Evolutionary conservation across 2,329 filamentous ascomycete species (phyloP), one percentile per base, ranked within the genome.

Genomic region (Rachicladosporium sp.): DNA sequence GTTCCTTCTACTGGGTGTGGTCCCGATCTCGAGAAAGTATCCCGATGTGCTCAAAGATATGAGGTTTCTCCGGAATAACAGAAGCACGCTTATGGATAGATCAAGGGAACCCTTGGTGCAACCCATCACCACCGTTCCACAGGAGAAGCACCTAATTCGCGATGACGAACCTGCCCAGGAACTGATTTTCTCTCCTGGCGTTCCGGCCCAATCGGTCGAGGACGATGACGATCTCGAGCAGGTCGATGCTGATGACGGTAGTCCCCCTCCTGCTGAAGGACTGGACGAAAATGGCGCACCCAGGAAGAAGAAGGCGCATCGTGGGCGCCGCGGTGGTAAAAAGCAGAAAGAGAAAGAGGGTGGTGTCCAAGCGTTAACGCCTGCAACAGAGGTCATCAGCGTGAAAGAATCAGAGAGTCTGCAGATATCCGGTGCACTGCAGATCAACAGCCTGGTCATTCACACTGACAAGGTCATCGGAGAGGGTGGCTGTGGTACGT

Each of bases 401-500:
- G 61, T 69, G 31, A 61, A 62, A 21, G 66, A 50, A 21, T 60
- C 57, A 4, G 58, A 64, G 46, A 57, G 55, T 37, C 44, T 58
- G 37, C 53, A 70, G 41, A 58, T 69, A 8, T 60, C 61, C 29
- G 67, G 64, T 34, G 61, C 65, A 9, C 65, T 78, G 44, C 69
- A 72, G 33, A 78, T 79, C 50, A 76, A 75, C 37, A 76, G 73
- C 44, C 61, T 79, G 15, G 69, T 67, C 40, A 75, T 80, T 23
- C 67, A 73, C 47, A 76, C 72, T 15, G 71, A 78, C 49, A 68
- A 66, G 27, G 68, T 78, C 11, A 66, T 80, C 31, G 78, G 78
- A 2, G 72, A 85, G 43, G 91, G 91, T 40, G 96, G 89, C 59
- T 93, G 95, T 56, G 91, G 91, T 11, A 98, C 91, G 0, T 78